These are phyloP conservation scores for Colletotrichum viniferum DNA, from an alignment of 2,329 filamentous ascomycete species.

Conservation along the genomic window DNA sequence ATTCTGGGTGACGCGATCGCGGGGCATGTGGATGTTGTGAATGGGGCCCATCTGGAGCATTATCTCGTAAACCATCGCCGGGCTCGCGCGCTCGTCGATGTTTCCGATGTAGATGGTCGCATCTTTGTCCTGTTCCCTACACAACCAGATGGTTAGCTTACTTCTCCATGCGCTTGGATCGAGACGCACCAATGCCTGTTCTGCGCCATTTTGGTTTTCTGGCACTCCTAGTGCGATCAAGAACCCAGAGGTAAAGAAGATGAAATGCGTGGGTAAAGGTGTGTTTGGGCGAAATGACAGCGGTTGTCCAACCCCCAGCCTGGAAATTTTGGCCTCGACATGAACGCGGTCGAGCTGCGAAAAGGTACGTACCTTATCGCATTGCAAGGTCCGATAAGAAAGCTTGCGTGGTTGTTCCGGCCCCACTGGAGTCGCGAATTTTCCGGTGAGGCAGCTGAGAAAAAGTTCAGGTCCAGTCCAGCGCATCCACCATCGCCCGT, in stretches of 20 bases:
- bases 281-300: background rate
- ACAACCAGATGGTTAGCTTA: slow-evolving; percentile 27
- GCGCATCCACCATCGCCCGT: slow-evolving; percentile 4
- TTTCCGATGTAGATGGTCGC: slow-evolving; percentile 98
- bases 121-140: slow-evolving; percentile 96
- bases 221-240: background rate
- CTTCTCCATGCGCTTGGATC: background rate
- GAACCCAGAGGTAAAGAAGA: background rate
- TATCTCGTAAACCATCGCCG: slow-evolving; percentile 92
- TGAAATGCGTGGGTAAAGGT: background rate
- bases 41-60: slow-evolving; percentile 98
- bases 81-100: slow-evolving; percentile 93
- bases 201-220: slow-evolving; percentile 62
- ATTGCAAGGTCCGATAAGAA: background rate
- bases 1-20: slow-evolving; percentile 94
- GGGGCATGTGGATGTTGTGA: slow-evolving; percentile 96
- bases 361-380: slow-evolving; percentile 16
- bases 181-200: slow-evolving; percentile 71
- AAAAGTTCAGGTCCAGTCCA: slow-evolving; percentile 18
- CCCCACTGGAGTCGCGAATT: slow-evolving; percentile 3
- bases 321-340: slow-evolving; percentile 17
- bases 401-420: slow-evolving; percentile 15
- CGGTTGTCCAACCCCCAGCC: background rate
- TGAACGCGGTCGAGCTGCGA: slow-evolving; percentile 10
- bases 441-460: slow-evolving; percentile 6